These are phyloP conservation scores for Lecanosticta acicola DNA, from an alignment of 2,329 filamentous ascomycete genomes.

Conservation along the genomic window DNA sequence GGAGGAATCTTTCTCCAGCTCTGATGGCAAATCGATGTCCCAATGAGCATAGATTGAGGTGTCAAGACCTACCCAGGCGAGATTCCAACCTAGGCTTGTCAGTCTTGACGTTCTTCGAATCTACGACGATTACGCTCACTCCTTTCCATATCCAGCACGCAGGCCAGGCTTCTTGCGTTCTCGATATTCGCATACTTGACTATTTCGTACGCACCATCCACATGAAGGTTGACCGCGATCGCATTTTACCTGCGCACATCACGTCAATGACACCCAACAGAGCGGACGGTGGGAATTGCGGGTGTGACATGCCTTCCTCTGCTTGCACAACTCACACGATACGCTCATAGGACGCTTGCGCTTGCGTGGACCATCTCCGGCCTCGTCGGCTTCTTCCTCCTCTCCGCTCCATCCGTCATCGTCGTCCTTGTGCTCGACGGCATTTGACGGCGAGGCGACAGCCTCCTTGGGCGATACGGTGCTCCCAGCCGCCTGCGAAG, in stretches of 20 bases:
- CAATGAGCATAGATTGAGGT: background rate
- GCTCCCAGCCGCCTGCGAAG: conserved; percentile 6
- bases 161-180: conserved; percentile 65
- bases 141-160: conserved; percentile 50
- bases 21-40: background rate
- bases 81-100: background rate
- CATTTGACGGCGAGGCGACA: conserved; percentile 17
- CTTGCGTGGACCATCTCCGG: conserved; percentile 38
- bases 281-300: background rate
- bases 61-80: background rate
- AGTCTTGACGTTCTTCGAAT: background rate
- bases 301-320: conserved; percentile 59
- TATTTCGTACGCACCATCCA: conserved; percentile 65
- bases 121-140: conserved; percentile 36
- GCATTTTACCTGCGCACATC: conserved; percentile 50
- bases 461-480: conserved; percentile 15
- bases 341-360: conserved; percentile 44
- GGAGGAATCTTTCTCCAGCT: too few relatives aligned
- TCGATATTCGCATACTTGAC: conserved; percentile 61
- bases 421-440: conserved; percentile 21
- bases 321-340: conserved; percentile 69
- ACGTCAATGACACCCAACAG: background rate
- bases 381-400: conserved; percentile 31
- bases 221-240: conserved; percentile 72
- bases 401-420: conserved; percentile 38